Evolutionary conservation across 1,284 basidiomycete genomes (phyloP), one percentile per base, ranked within the genome.

Genomic region (Heterobasidion irregulare): DNA sequence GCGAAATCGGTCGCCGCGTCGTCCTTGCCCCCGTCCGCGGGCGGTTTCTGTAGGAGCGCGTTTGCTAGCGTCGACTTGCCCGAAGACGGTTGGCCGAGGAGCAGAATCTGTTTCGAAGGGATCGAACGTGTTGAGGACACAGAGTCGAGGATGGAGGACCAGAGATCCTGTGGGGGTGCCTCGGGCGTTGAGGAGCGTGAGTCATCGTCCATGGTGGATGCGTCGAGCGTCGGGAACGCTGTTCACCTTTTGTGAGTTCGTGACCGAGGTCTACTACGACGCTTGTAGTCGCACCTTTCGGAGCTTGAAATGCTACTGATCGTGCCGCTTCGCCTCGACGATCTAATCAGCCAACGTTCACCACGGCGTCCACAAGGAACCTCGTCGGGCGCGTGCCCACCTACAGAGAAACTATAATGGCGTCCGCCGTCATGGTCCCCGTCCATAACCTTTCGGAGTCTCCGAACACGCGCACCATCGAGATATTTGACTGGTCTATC

Each of bases 101-200:
- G 64, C 32, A 96, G 75, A 46, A 95, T 75, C 64, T 94, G 90
- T 68, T 94, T 94, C 7, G 89, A 84, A 18, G 89, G 86, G 65
- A 86, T 89, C n/a, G 86, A 86, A 53, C 91, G 83, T 52, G 88
- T 83, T 32, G 85, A 86, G 0, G 91, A 93, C 10, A 95, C 91
- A 18, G 88, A 92, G 68, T 94, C 87, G 13, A 96, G 77, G 62
- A 96, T 96, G 36, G 89, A 91, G 2, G 86, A 89, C 93, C 94
- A 97, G 35, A 97, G 74, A 62, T 94, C 90, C 60, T 86, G 80
- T 0, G 86, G 86, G 6, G 84, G 86, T 18, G 82, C 79, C 47
- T 82, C 81, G 57, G 84, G 84, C 26, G 85, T 78, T 12, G 79
- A 76, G 26, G 84, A 73, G 49, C 84, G 79, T 59, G 84, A 84